Conservation (phyloP, 2,329 filamentous ascomycete species). For the Fusarium armeniacum region DNA sequence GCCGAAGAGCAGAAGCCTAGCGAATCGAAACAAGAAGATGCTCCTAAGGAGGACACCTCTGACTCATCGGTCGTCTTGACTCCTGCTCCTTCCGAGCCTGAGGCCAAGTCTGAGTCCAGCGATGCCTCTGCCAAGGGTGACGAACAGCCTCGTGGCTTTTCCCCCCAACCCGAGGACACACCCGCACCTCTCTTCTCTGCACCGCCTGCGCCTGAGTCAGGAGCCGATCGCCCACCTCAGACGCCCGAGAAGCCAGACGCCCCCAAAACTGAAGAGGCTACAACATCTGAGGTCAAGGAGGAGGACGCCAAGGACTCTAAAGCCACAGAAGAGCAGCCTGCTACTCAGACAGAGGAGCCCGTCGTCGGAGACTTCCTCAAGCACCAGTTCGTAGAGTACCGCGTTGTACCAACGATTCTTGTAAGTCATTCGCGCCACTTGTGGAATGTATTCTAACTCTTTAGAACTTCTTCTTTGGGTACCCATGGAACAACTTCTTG, state of each 20-base stretch:
- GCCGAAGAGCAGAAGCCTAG: conserved; percentile 13
- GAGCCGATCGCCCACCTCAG: conserved; percentile 46
- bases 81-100: conserved; percentile 46
- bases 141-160: conserved; percentile 53
- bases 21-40: conserved; percentile 1
- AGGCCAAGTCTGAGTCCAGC: conserved; percentile 32
- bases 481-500: conserved; percentile 99
- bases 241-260: conserved; percentile 38
- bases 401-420: conserved; percentile 94
- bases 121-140: conserved; percentile 30
- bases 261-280: conserved; percentile 1
- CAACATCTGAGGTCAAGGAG: conserved; percentile 19
- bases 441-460: conserved; percentile 27
- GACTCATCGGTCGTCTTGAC: conserved; percentile 43
- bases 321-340: conserved; percentile 31
- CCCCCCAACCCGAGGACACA: conserved; percentile 75
- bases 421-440: conserved; percentile 65
- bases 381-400: conserved; percentile 94
- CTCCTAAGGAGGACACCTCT: conserved; percentile 34
- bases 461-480: conserved; percentile 96
- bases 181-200: conserved; percentile 72
- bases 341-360: conserved; percentile 61
- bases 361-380: conserved; percentile 96
- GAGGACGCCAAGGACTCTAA: conserved; percentile 17
- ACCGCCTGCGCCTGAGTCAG: conserved; percentile 50